A percentile compares a stretch with the other conserved stretches of the same genome.
These are phyloP conservation scores for Colletotrichum falcatum DNA, from an alignment of 2,329 filamentous ascomycete species.

Conservation along the genomic window DNA sequence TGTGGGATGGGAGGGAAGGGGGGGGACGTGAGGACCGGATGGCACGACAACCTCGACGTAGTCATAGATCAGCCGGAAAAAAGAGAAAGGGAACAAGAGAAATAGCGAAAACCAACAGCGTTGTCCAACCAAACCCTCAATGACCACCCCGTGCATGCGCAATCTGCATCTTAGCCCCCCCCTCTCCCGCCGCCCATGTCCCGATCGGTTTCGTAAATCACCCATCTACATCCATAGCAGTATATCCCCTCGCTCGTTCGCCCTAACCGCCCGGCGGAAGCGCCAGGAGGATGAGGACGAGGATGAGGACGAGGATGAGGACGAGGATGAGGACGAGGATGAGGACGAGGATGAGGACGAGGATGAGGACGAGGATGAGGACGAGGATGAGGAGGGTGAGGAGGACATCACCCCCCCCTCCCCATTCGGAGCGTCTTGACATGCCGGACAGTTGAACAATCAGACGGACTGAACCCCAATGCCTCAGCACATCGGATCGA, in stretches of 20 bases:
- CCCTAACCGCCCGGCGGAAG: slow-evolving; percentile 1
- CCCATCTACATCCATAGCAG: no score
- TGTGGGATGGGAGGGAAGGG: no score
- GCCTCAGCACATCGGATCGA: background rate
- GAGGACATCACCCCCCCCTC: no score
- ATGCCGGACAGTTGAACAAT: no score
- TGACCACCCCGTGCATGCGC: background rate
- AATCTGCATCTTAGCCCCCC: background rate
- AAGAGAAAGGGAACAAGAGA: background rate
- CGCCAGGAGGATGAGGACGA: slow-evolving; percentile 6
- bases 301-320: no score
- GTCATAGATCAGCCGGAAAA: background rate
- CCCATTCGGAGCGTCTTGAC: no score
- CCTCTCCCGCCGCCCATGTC: slow-evolving; percentile 23
- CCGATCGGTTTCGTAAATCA: slow-evolving; percentile 28
- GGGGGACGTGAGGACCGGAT: background rate
- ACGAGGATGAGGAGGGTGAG: no score
- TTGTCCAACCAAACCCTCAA: background rate
- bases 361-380: no score
- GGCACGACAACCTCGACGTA: background rate
- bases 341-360: no score
- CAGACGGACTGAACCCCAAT: background rate
- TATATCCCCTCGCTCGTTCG: background rate
- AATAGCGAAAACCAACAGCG: no score
- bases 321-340: no score